Evolutionary conservation across 805 yeast genomes (phyloP), one percentile per base, ranked within the genome.

Genomic region (Kurtzmaniella fragi): DNA sequence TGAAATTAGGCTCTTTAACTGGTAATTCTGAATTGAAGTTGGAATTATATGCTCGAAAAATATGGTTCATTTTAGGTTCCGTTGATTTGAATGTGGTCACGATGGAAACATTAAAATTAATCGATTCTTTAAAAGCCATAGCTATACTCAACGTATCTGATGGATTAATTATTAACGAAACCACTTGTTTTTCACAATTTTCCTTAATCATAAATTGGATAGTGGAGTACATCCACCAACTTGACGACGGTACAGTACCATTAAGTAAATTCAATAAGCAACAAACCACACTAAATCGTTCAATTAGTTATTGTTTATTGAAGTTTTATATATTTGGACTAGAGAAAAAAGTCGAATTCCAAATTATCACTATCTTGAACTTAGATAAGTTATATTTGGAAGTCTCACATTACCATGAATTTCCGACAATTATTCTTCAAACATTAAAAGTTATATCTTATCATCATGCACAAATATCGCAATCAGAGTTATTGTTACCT

Each of bases 131-230:
- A 25, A 57, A 54, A 38, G 54, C 70, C 5, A 46, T 64, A 3
- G 39, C 65, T 26, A 41, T 67, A 2, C 41, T 65, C 15, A 67
- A 56, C 35, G 42, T 58, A 28, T 50, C 63, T 9, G 52, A 59
- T 38, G 62, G 62, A 33, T 39, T 63, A 15, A 32, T 53, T 9
- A 34, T 62, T 26, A 53, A 59, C 35, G 49, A 53, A 17, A 42
- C 54, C 14, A 42, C 50, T 2, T 44, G 50, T 20, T 61, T 64
- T 57, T 41, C 50, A 11, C 57, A 47, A 35, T 45, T 65, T 2
- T 48, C 56, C 16, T 42, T 62, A 29, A 41, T 58, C 4, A 39
- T 56, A 15, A 42, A 37, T 12, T 67, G 61, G 60, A 44, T 53
- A 10, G 47, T 49, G 26, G 64, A 44, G n/a, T 49, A 34, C 39